These are phyloP conservation scores for Gaeumannomyces tritici DNA, from an alignment of 2,329 filamentous ascomycete genomes.

Conservation along the genomic window DNA sequence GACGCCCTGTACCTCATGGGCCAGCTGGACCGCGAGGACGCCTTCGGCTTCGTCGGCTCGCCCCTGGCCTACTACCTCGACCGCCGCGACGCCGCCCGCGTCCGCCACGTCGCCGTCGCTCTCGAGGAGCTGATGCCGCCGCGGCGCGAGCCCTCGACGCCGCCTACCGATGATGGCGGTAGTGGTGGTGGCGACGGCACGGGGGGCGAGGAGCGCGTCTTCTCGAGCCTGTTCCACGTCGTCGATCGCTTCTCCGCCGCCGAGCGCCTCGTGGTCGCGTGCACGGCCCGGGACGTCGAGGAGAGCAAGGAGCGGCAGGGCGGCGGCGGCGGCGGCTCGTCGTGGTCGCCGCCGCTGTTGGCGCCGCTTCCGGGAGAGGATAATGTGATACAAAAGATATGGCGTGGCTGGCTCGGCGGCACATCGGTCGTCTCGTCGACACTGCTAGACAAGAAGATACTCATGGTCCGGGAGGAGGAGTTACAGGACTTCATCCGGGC, in stretches of 20 bases:
- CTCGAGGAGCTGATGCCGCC: constrained; percentile 28
- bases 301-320: background rate
- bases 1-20: constrained; percentile 38
- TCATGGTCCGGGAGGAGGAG: constrained; percentile 33
- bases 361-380: constrained; percentile 18
- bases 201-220: constrained; percentile 28
- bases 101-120: constrained; percentile 31
- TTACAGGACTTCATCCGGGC: constrained; percentile 22
- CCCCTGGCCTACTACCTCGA: constrained; percentile 39
- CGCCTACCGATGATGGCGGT: constrained; percentile 15
- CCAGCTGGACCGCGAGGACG: constrained; percentile 36
- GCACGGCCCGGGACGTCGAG: constrained; percentile 14
- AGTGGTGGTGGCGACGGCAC: background rate
- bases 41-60: constrained; percentile 31
- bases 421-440: constrained; percentile 26
- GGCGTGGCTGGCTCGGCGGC: constrained; percentile 34
- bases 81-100: constrained; percentile 30
- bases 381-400: constrained; percentile 36
- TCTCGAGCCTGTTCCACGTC: constrained; percentile 36
- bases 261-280: constrained; percentile 28
- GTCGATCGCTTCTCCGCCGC: constrained; percentile 31
- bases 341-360: constrained; percentile 23
- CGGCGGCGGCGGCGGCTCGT: constrained; percentile 12
- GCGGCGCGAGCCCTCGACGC: constrained; percentile 17
- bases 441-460: constrained; percentile 31